A percentile compares a stretch with the other conserved stretches of the same genome.
phyloP scores from a whole-genome alignment of 2,329 filamentous ascomycete genomes.

The Calonectria naviculata region DNA sequence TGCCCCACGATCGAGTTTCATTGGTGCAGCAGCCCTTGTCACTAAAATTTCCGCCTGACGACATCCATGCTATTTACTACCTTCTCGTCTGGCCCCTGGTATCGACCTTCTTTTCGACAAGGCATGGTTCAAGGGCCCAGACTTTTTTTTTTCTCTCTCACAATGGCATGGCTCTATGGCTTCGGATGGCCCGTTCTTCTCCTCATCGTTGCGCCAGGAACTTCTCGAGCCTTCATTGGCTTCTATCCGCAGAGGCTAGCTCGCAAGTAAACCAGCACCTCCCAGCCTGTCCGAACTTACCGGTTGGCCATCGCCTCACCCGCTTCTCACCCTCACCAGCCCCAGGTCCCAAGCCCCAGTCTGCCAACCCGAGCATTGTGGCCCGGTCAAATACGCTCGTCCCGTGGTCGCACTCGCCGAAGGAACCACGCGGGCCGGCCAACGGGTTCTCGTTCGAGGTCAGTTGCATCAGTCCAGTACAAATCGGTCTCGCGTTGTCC shows the following conservation, averaged over 20 bases:
- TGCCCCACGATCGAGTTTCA: constrained; percentile 26
- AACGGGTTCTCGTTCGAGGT: constrained; percentile 26
- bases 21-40: constrained; percentile 31
- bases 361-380: constrained; percentile 18
- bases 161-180: constrained; percentile 29
- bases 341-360: constrained; percentile 14
- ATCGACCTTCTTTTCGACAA: constrained; percentile 14
- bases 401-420: constrained; percentile 39
- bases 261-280: constrained; percentile 17
- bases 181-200: constrained; percentile 30
- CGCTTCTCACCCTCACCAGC: constrained; percentile 1
- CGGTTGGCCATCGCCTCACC: constrained; percentile 19
- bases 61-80: constrained; percentile 27
- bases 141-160: constrained; percentile 13
- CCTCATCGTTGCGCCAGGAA: constrained; percentile 18
- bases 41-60: constrained; percentile 38
- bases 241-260: constrained; percentile 13
- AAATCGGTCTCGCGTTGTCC: not conserved
- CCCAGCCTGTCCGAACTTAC: constrained; percentile 22
- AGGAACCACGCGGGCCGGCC: constrained; percentile 32
- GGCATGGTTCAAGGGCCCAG: constrained; percentile 35
- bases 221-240: constrained; percentile 24
- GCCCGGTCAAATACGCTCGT: constrained; percentile 31
- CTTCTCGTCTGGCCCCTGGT: constrained; percentile 20
- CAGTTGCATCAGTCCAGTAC: not conserved